Conservation (phyloP, 2,329 filamentous ascomycete species). For the Colletotrichum nymphaeae region DNA sequence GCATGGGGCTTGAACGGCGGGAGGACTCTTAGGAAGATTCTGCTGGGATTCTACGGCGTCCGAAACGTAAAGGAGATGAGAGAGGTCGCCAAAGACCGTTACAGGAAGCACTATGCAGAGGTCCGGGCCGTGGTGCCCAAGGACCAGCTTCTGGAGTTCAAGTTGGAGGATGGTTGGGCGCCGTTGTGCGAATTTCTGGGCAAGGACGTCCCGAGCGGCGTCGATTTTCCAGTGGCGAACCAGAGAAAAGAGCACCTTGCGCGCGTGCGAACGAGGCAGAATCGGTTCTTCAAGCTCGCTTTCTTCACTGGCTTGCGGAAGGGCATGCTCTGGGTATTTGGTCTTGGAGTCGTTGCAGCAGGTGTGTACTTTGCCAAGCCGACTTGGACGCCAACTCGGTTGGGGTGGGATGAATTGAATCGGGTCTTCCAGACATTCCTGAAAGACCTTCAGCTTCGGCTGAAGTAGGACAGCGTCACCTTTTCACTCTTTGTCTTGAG, state of each 20-base stretch:
- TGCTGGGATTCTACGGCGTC: constrained; percentile 44
- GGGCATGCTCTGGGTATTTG: neutral
- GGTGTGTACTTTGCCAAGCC: too few species aligned
- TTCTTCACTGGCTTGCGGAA: neutral
- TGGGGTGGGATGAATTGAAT: too few species aligned
- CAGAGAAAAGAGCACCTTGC: constrained; percentile 39
- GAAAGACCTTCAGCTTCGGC: too few species aligned
- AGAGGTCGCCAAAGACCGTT: constrained; percentile 51
- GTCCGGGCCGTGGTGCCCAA: constrained; percentile 47
- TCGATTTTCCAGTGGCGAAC: constrained; percentile 47
- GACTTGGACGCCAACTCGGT: too few species aligned
- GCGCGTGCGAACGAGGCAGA: constrained; percentile 21
- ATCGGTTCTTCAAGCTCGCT: constrained; percentile 18
- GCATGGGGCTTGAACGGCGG: constrained; percentile 46
- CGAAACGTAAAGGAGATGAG: constrained; percentile 43
- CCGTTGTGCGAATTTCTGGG: constrained; percentile 54
- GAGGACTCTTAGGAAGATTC: constrained; percentile 38
- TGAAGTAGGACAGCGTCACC: too few species aligned
- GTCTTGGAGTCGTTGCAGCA: neutral
- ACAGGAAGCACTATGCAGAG: constrained; percentile 49
- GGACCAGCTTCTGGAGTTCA: constrained; percentile 51
- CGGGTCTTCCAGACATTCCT: too few species aligned
- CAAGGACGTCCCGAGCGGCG: constrained; percentile 47
- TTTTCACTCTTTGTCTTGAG: too few species aligned
- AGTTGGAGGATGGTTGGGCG: constrained; percentile 52